Evolutionary conservation across 2,329 filamentous ascomycete genomes (phyloP).

Genomic region (Albifimbria verrucaria): DNA sequence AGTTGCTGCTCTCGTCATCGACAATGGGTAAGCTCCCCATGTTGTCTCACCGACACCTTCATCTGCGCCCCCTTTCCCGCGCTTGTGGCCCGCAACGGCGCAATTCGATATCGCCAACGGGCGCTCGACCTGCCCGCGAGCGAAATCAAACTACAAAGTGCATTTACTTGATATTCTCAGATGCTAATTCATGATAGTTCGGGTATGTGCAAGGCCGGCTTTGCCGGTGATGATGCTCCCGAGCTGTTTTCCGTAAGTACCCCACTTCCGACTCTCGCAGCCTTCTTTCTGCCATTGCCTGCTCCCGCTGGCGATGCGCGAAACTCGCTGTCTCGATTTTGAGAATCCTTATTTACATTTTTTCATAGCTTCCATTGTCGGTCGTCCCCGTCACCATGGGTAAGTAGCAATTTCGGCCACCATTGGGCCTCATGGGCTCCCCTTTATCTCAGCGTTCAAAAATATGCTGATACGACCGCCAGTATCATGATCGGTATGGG

Average conservation of each 20-base stretch:
- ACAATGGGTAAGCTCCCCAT: slow-evolving; percentile 94
- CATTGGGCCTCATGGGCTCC: too few species aligned
- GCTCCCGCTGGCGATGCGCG: not conserved
- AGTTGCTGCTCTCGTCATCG: slow-evolving; percentile 99
- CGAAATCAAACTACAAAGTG: slow-evolving; percentile 5
- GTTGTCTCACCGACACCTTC: slow-evolving; percentile 32
- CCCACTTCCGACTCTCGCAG: slow-evolving; percentile 28
- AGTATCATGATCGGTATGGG: slow-evolving; percentile 99
- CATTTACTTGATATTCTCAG: not conserved
- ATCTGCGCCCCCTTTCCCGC: slow-evolving; percentile 15
- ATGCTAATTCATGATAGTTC: slow-evolving; percentile 63
- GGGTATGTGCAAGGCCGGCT: slow-evolving; percentile 99
- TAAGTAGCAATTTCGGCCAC: slow-evolving; percentile 51
- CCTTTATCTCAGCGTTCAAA: too few species aligned
- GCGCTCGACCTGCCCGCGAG: slow-evolving; percentile 7
- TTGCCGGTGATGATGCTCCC: slow-evolving; percentile 99
- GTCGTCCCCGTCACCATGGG: slow-evolving; percentile 99
- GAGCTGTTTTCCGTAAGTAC: slow-evolving; percentile 98
- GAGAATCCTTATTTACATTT: slow-evolving; percentile 30
- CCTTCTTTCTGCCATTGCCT: slow-evolving; percentile 8
- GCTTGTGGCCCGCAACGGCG: slow-evolving; percentile 7
- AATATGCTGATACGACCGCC: slow-evolving; percentile 20
- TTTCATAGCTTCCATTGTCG: slow-evolving; percentile 88
- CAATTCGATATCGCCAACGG: not conserved
- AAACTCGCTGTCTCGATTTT: slow-evolving; percentile 1